phyloP scores from a whole-genome alignment of 148 eudicot species.

The Vaccinium vitisidaea region DNA sequence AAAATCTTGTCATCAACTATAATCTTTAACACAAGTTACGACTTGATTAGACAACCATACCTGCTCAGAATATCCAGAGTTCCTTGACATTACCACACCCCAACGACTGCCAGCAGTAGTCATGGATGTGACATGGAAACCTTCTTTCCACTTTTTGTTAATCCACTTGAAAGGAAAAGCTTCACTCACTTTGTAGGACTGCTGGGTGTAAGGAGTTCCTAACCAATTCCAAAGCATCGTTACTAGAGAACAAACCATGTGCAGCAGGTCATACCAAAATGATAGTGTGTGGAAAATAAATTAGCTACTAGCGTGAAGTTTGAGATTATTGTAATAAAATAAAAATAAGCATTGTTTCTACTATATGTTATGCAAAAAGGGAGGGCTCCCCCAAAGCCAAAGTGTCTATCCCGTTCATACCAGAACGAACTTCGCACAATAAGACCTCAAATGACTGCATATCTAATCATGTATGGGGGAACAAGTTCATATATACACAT shows the following conservation, averaged over 20 bases:
- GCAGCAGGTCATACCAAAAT: constrained; percentile 2
- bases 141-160: constrained; percentile 89
- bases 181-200: constrained; percentile 93
- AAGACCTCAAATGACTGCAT: background rate
- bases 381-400: background rate
- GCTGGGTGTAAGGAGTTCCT: constrained; percentile 95
- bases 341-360: background rate
- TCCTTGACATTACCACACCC: constrained; percentile 97
- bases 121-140: constrained; percentile 92
- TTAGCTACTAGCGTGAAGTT: background rate
- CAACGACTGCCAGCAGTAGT: constrained; percentile 90
- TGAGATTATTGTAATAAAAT: background rate
- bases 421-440: background rate
- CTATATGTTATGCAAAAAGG: background rate
- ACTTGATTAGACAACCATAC: constrained; percentile 26
- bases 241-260: background rate
- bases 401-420: background rate
- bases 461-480: background rate
- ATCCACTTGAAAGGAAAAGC: constrained; percentile 96
- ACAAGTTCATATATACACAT: background rate
- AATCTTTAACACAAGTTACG: background rate
- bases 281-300: background rate
- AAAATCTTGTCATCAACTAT: background rate
- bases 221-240: constrained; percentile 12
- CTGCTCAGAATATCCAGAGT: constrained; percentile 89